Evolutionary conservation across 495 filamentous ascomycete species (phyloP).

Genomic region (Tuber brumale): DNA sequence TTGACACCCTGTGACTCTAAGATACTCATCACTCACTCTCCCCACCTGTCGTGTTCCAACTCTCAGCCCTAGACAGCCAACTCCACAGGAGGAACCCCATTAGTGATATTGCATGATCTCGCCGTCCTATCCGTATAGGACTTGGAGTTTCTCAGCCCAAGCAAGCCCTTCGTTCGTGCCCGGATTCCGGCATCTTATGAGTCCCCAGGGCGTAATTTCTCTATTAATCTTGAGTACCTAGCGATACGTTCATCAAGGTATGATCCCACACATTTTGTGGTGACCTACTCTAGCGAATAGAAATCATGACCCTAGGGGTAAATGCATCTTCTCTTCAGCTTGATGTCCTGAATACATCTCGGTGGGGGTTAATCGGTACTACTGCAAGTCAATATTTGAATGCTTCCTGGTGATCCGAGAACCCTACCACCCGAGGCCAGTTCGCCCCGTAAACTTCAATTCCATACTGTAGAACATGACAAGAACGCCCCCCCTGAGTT

Average conservation of each 20-base stretch:
- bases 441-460: not conserved
- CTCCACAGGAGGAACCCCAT: not conserved
- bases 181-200: not conserved
- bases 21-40: not conserved
- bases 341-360: not conserved
- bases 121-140: not conserved
- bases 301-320: not conserved
- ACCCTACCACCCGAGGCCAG: not conserved
- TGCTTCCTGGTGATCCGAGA: not conserved
- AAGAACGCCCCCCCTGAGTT: not conserved
- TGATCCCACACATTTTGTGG: not conserved
- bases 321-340: not conserved
- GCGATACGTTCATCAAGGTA: not conserved
- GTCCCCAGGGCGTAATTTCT: not conserved
- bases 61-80: not conserved
- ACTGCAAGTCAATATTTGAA: not conserved
- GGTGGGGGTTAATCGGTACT: not conserved
- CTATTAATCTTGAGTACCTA: not conserved
- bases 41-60: not conserved
- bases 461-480: not conserved
- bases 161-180: not conserved
- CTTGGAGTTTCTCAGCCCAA: not conserved
- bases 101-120: not conserved
- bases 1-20: not conserved
- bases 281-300: not conserved